Evolutionary conservation across 2,329 filamentous ascomycete species (phyloP), one percentile per base, ranked within the genome.

Genomic region (Trichoderma arundinaceum): DNA sequence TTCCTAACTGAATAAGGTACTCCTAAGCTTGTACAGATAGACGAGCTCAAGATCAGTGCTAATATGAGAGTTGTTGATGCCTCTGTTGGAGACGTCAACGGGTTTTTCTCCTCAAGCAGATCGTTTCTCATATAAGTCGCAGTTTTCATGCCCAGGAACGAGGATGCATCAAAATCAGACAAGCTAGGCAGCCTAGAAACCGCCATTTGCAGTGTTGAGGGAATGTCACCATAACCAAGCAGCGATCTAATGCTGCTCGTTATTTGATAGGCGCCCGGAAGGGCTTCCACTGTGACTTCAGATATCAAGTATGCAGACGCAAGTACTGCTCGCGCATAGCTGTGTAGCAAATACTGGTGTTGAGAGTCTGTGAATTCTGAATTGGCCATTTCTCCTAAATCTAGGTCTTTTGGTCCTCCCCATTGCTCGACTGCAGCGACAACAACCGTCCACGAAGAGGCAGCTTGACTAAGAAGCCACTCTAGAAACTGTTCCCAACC

Each of bases 331-430:
- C 88, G 88, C 48, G 87, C 88, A 74, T 92, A 94, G 54, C 85
- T 83, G 43, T 80, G 78, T 70, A 89, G 84, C 4, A 93, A 79
- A 68, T 86, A 83, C 39, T 81, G 79, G 69, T 87, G 84, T 52
- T 86, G 81, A 3, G 85, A 80, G 54, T 91, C 87, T 54, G 84
- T 83, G 56, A 92, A 74, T 78, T 86, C 86, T 54, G 82, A 76
- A 2, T 80, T 80, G 7, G 83, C 82, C 69, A 83, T 86, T 12
- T 84, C 85, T 3, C 88, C 89, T 4, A 92, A 74, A 69, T 93
- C 89, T 53, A 90, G 82, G 72, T 94, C 91, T 7, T 80, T 80
- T 0, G 90, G 90, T 0, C 91, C 91, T 71, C 89, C 86, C 91
- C 91, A 94, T 69, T 90, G 85, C 67, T 88, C 84, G 39, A 93